Evolutionary conservation across 495 filamentous ascomycete species (phyloP), one percentile per base, ranked within the genome.

Genomic region (Aspergillus kassunensis): DNA sequence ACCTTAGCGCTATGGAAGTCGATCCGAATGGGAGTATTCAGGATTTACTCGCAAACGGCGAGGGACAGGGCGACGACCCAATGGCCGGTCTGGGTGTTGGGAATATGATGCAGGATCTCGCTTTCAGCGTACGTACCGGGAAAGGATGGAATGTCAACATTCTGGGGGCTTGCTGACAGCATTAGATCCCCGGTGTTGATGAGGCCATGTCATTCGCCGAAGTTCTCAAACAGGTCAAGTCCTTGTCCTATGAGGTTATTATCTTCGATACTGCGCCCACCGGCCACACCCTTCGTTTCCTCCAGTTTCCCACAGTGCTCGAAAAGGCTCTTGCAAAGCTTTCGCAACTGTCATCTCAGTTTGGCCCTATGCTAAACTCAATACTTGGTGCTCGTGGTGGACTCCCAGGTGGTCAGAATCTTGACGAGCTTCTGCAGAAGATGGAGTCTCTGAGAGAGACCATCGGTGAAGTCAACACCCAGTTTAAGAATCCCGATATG

Each of bases 141-240:
- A 33, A 42, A 12, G 31, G 27, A 34, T n/a, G 30, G 30, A 33
- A 4, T 10, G 7, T 33, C 9, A 1, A 39, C 11, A 4, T 23
- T 51, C 10, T 27, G 25, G 18, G 10, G 4, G 2, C 23, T 42
- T 8, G 52, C 63, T 70, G 56, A 64, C 23, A 25, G 39, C 44
- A 46, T 21, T 59, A 97, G 91, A 97, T 98, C 36, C 93, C 93
- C 45, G 93, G 93, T 70, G 92, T 99, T 50, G 93, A 99, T 68
- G 93, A 99, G 70, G 93, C 93, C 63, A 97, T 97, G 95, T 97
- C 93, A 43, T 99, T 97, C 63, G 93, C 93, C 61, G 93, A 97
- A 73, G 93, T 97, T 42, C 80, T 97, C 53, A 97, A 99, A 72
- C 95, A 99, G 73, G 93, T 99, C 74, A 97, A 97, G 71, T 95